Conservation (phyloP, 1,284 basidiomycete genomes). For the Hortiboletus rubellus region DNA sequence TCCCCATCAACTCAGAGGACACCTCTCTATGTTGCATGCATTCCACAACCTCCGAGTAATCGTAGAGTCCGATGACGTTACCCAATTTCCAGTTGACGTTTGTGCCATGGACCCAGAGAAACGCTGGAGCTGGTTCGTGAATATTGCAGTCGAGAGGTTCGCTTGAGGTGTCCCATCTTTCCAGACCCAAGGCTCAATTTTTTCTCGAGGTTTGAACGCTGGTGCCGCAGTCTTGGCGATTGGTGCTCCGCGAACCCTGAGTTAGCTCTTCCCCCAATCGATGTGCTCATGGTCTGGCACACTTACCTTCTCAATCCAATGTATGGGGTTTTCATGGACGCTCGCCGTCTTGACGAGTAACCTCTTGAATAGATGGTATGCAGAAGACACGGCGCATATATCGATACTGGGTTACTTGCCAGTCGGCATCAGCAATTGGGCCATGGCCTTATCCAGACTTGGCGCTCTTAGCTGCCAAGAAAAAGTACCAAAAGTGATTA, state of each 20-base stretch:
- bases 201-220: conserved; percentile 19
- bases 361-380: conserved; percentile 33
- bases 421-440: no score
- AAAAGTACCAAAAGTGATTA: no score
- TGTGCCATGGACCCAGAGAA: conserved; percentile 21
- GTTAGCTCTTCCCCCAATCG: conserved; percentile 38
- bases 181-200: not conserved
- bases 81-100: conserved; percentile 14
- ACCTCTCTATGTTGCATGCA: conserved; percentile 22
- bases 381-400: conserved; percentile 31
- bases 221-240: conserved; percentile 13
- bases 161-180: not conserved
- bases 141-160: conserved; percentile 32
- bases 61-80: conserved; percentile 9
- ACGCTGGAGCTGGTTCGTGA: conserved; percentile 33
- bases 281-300: conserved; percentile 50
- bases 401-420: conserved; percentile 16
- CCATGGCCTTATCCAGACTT: no score
- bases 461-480: no score
- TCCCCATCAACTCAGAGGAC: conserved; percentile 25
- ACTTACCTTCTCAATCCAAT: conserved; percentile 46
- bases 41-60: conserved; percentile 21
- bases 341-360: not conserved
- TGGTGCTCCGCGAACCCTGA: not conserved
- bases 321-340: conserved; percentile 21